Percentiles rank a stretch among this genome's conserved stretches.
Conservation (phyloP, 139 green algal species). For the Nannochloris sp. region DNA sequence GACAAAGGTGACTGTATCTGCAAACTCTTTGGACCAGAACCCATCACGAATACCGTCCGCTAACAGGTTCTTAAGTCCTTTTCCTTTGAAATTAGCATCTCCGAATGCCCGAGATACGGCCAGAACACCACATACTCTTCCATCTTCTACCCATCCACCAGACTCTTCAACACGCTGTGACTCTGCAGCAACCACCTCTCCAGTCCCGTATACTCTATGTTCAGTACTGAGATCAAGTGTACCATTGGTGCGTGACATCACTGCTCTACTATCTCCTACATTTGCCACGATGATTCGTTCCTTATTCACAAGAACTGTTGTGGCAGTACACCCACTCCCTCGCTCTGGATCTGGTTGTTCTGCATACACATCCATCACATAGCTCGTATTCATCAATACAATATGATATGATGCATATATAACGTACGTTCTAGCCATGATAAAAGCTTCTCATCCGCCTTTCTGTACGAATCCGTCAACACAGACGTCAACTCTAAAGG, state of each 20-base stretch:
- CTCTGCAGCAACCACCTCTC: constrained; percentile 28
- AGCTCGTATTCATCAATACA: background rate
- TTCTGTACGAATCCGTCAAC: constrained; percentile 29
- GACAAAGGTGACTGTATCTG: constrained; percentile 27
- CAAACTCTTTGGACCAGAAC: constrained; percentile 39
- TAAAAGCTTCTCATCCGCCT: constrained; percentile 39
- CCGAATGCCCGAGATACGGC: constrained; percentile 70
- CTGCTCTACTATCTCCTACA: constrained; percentile 60
- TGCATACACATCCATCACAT: constrained; percentile 4
- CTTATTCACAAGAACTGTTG: constrained; percentile 13
- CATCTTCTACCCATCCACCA: constrained; percentile 53
- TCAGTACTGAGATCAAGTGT: constrained; percentile 39
- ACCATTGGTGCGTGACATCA: constrained; percentile 41
- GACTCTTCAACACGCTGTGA: constrained; percentile 30
- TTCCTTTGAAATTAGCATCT: constrained; percentile 59
- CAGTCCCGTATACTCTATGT: constrained; percentile 43
- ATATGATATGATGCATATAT: too few species aligned
- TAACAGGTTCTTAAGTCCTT: constrained; percentile 34
- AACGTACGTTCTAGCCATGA: constrained; percentile 28
- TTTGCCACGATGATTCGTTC: constrained; percentile 60
- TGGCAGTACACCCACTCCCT: constrained; percentile 26
- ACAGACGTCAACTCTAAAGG: constrained; percentile 19
- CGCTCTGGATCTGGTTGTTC: constrained; percentile 21
- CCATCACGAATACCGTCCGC: constrained; percentile 30
- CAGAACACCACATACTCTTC: constrained; percentile 67